These are phyloP conservation scores for Blastobotrys proliferans DNA, from an alignment of 1,139 yeast species.

Conservation along the genomic window DNA sequence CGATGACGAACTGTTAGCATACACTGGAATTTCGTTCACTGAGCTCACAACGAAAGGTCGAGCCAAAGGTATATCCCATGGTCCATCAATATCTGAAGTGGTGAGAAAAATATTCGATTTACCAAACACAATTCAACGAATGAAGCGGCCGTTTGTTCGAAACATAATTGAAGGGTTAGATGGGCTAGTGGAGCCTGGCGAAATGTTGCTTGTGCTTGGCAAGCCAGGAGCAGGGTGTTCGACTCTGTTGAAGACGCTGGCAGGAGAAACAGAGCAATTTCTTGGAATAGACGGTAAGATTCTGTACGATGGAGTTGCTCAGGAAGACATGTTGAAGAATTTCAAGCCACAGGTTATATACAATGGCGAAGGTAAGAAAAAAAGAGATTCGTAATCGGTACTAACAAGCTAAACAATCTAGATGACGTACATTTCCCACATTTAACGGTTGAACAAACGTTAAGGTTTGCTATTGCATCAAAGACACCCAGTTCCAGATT, in stretches of 20 bases:
- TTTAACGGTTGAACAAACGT: conserved; percentile 56
- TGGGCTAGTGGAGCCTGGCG: conserved; percentile 39
- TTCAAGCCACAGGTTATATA: conserved; percentile 51
- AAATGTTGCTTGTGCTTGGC: conserved; percentile 55
- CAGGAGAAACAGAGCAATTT: conserved; percentile 46
- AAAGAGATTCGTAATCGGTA: no score
- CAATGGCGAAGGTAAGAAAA: conserved; percentile 43
- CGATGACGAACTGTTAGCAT: conserved; percentile 45
- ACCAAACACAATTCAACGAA: conserved; percentile 24
- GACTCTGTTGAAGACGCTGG: conserved; percentile 48
- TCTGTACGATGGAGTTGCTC: conserved; percentile 48
- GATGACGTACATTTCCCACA: conserved; percentile 56
- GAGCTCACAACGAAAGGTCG: conserved; percentile 46
- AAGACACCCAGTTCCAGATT: conserved; percentile 51
- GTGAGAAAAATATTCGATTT: conserved; percentile 32
- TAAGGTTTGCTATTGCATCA: conserved; percentile 53
- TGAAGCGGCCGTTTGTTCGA: not conserved
- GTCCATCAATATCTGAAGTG: conserved; percentile 46
- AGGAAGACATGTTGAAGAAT: conserved; percentile 43
- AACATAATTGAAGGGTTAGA: conserved; percentile 12
- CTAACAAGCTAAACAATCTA: conserved; percentile 5
- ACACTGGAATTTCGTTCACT: conserved; percentile 47
- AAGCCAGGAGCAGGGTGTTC: conserved; percentile 66
- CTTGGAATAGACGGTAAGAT: conserved; percentile 38
- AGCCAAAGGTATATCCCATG: conserved; percentile 49